Conservation (phyloP, 2,329 filamentous ascomycete genomes). For the Hymenoscyphus scutula region DNA sequence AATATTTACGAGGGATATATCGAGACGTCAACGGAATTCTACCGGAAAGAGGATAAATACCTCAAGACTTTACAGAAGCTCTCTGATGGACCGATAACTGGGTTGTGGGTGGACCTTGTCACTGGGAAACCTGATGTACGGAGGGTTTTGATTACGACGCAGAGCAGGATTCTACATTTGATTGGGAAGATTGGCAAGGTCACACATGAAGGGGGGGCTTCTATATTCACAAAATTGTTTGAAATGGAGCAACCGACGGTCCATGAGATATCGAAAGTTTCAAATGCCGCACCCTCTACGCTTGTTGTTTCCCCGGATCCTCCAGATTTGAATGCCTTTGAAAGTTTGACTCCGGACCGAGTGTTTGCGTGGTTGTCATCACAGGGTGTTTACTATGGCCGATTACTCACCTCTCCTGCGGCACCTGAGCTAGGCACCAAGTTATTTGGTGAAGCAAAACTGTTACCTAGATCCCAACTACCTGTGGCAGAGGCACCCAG, state of each 20-base stretch:
- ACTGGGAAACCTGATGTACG: constrained; percentile 65
- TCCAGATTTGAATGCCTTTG: constrained; percentile 51
- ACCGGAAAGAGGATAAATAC: constrained; percentile 91
- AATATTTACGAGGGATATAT: constrained; percentile 95
- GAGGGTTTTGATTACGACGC: constrained; percentile 77
- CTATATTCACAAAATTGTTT: constrained; percentile 84
- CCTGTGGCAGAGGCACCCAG: constrained; percentile 63
- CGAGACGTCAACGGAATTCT: constrained; percentile 92
- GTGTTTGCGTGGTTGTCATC: constrained; percentile 88
- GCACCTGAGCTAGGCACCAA: constrained; percentile 66
- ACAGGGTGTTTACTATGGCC: constrained; percentile 86
- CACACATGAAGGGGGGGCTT: constrained; percentile 74
- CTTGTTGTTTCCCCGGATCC: constrained; percentile 76
- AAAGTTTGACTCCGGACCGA: constrained; percentile 61
- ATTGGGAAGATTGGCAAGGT: constrained; percentile 72
- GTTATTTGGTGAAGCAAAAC: constrained; percentile 75
- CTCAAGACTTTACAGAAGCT: constrained; percentile 80
- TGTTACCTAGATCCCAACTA: constrained; percentile 72
- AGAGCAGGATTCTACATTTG: constrained; percentile 75
- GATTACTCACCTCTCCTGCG: constrained; percentile 60
- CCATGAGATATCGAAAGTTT: constrained; percentile 66
- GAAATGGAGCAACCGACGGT: constrained; percentile 78
- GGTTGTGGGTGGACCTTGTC: constrained; percentile 78
- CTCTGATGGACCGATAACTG: constrained; percentile 78
- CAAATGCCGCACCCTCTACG: constrained; percentile 58